Base-by-base conservation (phyloP, 305 asterid genomes). In the Fraxinus nigra region DNA sequence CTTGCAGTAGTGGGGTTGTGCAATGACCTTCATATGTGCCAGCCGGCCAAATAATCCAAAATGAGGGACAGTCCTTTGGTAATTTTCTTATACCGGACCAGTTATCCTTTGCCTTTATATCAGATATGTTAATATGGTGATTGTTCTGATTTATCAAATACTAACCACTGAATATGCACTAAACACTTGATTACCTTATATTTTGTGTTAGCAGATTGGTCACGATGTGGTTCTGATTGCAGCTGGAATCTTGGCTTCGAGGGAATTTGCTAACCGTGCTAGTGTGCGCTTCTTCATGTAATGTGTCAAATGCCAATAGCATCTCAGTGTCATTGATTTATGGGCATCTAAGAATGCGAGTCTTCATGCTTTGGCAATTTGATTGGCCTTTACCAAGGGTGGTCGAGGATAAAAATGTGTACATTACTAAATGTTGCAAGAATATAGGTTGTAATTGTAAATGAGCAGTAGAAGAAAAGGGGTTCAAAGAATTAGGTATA, bases 371-470 rank as follows among this genome's bases (percentile, higher is more conserved):
- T 46, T 22, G 37, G 77, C 56, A 40, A 10, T 59, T 77, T 72
- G 83, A 40, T 72, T 24, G 76, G 79, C 79, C 78, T 80, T 77
- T 24, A 77, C 82, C 51, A 35, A 72, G 85, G 87, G 85, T 54
- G 80, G 59, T 76, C 65, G 87, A 90, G 86, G 81, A 81, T 54
- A 14, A 80, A 72, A 79, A 33, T 20, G 46, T 88, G 94, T 93
- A 88, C 85, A 94, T 88, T 91, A 82, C 91, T 89, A 86, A 91
- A 79, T 81, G 89, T 81, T 89, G 93, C 85, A 87, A 89, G 91
- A 89, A 87, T 43, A 88, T 86, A 86, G 87, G 81, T 78, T 73
- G 79, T 82, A 79, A 82, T 30, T 93, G 97, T 93, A 93, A 88
- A 93, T 92, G 92, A 86, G 88, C 77, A 63, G 86, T 85, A 81